Conservation (phyloP, 2,329 filamentous ascomycete genomes). For the Leptographium galeiforme region DNA sequence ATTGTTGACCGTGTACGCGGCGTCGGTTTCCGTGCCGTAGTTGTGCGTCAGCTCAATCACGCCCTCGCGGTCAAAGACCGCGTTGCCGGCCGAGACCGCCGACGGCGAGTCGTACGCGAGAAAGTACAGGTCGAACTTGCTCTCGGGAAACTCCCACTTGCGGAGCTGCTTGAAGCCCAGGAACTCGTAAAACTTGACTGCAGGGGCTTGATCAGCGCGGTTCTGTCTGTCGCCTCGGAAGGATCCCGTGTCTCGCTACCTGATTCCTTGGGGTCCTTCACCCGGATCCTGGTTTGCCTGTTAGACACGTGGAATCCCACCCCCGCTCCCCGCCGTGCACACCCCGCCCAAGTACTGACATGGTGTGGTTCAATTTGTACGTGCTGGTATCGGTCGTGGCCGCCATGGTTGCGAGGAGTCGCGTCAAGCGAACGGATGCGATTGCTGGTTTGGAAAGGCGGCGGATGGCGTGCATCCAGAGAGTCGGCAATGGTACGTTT, state of each 20-base stretch:
- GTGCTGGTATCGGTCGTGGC: conserved; percentile 57
- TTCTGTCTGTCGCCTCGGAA: too few relatives aligned
- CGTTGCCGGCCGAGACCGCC: conserved; percentile 59
- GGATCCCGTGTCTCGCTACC: conserved; percentile 25
- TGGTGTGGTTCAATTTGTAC: conserved; percentile 84
- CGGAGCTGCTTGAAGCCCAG: conserved; percentile 77
- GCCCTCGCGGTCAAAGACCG: conserved; percentile 70
- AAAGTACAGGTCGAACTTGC: conserved; percentile 93
- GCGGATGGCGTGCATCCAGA: neutral
- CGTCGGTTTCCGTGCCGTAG: conserved; percentile 81
- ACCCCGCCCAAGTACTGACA: conserved; percentile 35
- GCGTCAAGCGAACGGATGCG: neutral
- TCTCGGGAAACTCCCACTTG: conserved; percentile 69
- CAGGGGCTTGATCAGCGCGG: neutral
- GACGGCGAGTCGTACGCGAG: conserved; percentile 71
- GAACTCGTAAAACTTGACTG: conserved; percentile 86
- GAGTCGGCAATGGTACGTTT: neutral
- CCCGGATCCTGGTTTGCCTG: conserved; percentile 53
- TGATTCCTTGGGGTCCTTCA: conserved; percentile 82
- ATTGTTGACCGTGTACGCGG: conserved; percentile 67
- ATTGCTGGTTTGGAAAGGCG: neutral
- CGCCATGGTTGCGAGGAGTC: conserved; percentile 39
- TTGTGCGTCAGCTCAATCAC: conserved; percentile 76
- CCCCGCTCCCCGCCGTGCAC: neutral
- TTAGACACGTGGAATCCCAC: conserved; percentile 5